Evolutionary conservation across 1,139 yeast species (phyloP).

Genomic region (Oligophagozyma castellii): DNA sequence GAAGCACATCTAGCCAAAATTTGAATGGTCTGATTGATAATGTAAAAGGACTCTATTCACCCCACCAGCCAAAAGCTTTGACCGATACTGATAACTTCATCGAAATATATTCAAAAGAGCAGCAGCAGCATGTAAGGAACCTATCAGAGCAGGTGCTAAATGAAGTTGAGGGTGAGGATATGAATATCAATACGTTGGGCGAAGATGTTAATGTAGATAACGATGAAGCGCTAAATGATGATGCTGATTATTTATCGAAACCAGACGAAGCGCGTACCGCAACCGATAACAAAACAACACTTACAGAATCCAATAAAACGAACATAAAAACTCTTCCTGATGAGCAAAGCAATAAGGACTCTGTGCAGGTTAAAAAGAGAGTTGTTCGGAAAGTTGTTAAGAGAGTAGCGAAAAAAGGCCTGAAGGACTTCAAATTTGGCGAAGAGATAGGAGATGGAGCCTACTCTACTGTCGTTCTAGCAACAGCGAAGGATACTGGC

Average conservation of each 20-base stretch:
- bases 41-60: slow-evolving; percentile 2
- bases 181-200: slow-evolving; percentile 5
- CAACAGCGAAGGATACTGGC: slow-evolving; percentile 42
- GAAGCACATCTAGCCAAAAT: slow-evolving; percentile 12
- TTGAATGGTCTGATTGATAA: slow-evolving; percentile 7
- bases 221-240: not conserved
- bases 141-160: not conserved
- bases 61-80: slow-evolving; percentile 13
- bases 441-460: slow-evolving; percentile 71
- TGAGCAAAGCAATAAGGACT: not conserved
- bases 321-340: too few species aligned
- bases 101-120: slow-evolving; percentile 7
- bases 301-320: too few species aligned
- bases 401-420: slow-evolving; percentile 36
- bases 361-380: not conserved
- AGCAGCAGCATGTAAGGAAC: not conserved
- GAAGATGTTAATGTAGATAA: slow-evolving; percentile 1
- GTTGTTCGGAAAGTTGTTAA: slow-evolving; percentile 1
- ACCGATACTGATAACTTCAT: slow-evolving; percentile 19
- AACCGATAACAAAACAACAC: slow-evolving; percentile 25
- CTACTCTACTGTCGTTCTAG: slow-evolving; percentile 62
- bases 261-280: too few species aligned
- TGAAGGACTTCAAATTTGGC: slow-evolving; percentile 60
- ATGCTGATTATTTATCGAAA: too few species aligned
- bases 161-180: slow-evolving; percentile 7